Percentiles rank a stretch among this genome's conserved stretches.
Evolutionary conservation across 768 basidiomycete genomes (phyloP).

Genomic region (Serendipita sp.): DNA sequence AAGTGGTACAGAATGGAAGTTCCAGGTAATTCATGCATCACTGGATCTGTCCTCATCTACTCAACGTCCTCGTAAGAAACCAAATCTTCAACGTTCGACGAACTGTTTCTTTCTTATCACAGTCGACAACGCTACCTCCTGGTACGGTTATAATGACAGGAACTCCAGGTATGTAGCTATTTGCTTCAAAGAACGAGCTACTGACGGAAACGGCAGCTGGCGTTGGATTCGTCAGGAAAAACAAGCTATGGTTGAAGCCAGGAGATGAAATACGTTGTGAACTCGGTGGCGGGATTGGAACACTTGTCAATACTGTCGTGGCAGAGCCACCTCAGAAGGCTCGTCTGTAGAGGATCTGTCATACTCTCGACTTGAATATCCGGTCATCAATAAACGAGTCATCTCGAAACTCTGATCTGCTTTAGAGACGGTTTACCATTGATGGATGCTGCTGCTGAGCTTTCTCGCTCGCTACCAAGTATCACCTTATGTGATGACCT

Average conservation of each 20-base stretch:
- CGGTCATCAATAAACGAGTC: too few relatives aligned
- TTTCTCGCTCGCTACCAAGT: too few relatives aligned
- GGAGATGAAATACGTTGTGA: constrained; percentile 58
- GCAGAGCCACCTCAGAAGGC: constrained; percentile 31
- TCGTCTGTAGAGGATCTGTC: too few relatives aligned
- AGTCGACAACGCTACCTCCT: constrained; percentile 67
- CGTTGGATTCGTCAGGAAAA: constrained; percentile 62
- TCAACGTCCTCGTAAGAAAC: constrained; percentile 28
- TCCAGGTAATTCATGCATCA: constrained; percentile 40
- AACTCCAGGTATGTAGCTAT: constrained; percentile 14
- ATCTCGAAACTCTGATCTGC: too few relatives aligned
- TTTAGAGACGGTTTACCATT: too few relatives aligned
- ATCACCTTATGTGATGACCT: too few relatives aligned
- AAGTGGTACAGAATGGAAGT: constrained; percentile 55
- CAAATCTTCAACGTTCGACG: constrained; percentile 69
- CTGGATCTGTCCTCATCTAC: too few relatives aligned
- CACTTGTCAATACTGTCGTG: constrained; percentile 59
- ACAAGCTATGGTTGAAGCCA: constrained; percentile 51
- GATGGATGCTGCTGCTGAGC: too few relatives aligned
- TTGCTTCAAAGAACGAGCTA: not conserved
- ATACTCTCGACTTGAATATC: too few relatives aligned
- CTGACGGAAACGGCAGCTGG: constrained; percentile 54
- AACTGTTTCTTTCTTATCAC: constrained; percentile 66
- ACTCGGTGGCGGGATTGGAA: constrained; percentile 61
- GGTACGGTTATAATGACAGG: constrained; percentile 67